A percentile compares a stretch with the other conserved stretches of the same genome.
Conservation (phyloP, 306 rosid species). For the Leucaena leucocephala region DNA sequence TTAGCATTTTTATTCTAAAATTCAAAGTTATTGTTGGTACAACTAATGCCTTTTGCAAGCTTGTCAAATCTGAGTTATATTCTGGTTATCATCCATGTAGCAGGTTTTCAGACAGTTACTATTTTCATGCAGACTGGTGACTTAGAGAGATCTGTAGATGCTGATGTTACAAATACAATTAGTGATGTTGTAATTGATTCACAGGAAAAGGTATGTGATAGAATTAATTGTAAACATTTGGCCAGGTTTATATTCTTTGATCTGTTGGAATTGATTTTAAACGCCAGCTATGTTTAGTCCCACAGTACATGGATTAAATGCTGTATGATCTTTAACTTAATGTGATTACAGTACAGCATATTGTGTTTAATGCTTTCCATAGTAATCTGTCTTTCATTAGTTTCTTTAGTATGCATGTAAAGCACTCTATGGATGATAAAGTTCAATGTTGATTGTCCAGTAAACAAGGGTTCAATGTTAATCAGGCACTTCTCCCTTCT, state of each 20-base stretch:
- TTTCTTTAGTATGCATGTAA: constrained; percentile 16
- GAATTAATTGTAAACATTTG: neutral
- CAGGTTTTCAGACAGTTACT: constrained; percentile 99
- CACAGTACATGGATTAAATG: neutral
- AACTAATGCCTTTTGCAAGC: constrained; percentile 43
- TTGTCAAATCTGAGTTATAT: constrained; percentile 81
- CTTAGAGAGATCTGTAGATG: constrained; percentile 62
- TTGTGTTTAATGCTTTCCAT: no score
- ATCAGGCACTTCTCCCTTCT: neutral
- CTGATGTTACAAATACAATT: constrained; percentile 45
- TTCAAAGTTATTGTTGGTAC: constrained; percentile 42
- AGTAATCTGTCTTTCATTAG: neutral
- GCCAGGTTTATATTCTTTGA: neutral
- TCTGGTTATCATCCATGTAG: constrained; percentile 92
- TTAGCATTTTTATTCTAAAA: constrained; percentile 23
- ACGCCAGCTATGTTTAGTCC: neutral
- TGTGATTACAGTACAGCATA: neutral
- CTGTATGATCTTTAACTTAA: neutral
- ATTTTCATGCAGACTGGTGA: constrained; percentile 99
- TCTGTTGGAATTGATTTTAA: neutral
- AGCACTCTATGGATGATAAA: constrained; percentile 25
- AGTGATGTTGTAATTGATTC: constrained; percentile 81
- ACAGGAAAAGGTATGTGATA: constrained; percentile 69
- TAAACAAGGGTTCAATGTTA: neutral
- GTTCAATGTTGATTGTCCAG: neutral